Percentiles rank a stretch among this genome's conserved stretches.
These are phyloP conservation scores for Yamadazyma oceani DNA, from an alignment of 1,139 yeast species.

Conservation along the genomic window DNA sequence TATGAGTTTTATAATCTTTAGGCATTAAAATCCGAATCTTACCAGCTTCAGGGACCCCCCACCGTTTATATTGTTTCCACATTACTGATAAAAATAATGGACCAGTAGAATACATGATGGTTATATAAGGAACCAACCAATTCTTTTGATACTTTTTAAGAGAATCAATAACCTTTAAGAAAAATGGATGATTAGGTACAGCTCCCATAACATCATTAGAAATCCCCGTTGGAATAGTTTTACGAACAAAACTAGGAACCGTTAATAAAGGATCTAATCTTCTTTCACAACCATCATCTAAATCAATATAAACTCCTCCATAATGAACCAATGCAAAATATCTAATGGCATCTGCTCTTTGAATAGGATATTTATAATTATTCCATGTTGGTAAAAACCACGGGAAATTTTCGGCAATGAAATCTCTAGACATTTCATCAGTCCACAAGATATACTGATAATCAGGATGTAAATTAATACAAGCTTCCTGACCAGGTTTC, in stretches of 20 bases:
- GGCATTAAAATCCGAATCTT: slow-evolving; percentile 71
- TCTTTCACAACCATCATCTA: slow-evolving; percentile 85
- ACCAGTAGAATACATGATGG: slow-evolving; percentile 93
- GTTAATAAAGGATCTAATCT: slow-evolving; percentile 76
- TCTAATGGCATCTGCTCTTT: slow-evolving; percentile 91
- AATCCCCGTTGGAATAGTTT: slow-evolving; percentile 87
- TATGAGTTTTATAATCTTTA: slow-evolving; percentile 60
- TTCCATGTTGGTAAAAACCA: slow-evolving; percentile 87
- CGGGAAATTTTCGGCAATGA: slow-evolving; percentile 73
- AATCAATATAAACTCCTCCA: slow-evolving; percentile 89
- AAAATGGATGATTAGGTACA: slow-evolving; percentile 84
- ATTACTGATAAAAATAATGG: slow-evolving; percentile 83
- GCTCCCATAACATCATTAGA: slow-evolving; percentile 94
- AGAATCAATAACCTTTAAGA: slow-evolving; percentile 64
- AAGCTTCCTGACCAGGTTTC: slow-evolving; percentile 74
- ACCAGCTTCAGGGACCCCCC: slow-evolving; percentile 66
- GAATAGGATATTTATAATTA: slow-evolving; percentile 73
- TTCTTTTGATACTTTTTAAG: slow-evolving; percentile 63
- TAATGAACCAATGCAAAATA: slow-evolving; percentile 79
- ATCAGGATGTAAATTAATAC: slow-evolving; percentile 80
- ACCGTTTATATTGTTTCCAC: slow-evolving; percentile 84
- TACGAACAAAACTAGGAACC: slow-evolving; percentile 83
- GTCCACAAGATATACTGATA: slow-evolving; percentile 91
- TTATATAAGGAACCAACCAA: slow-evolving; percentile 83
- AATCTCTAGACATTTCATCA: slow-evolving; percentile 77